Evolutionary conservation across 345 rosid species (phyloP).

Genomic region (Populus alba): DNA sequence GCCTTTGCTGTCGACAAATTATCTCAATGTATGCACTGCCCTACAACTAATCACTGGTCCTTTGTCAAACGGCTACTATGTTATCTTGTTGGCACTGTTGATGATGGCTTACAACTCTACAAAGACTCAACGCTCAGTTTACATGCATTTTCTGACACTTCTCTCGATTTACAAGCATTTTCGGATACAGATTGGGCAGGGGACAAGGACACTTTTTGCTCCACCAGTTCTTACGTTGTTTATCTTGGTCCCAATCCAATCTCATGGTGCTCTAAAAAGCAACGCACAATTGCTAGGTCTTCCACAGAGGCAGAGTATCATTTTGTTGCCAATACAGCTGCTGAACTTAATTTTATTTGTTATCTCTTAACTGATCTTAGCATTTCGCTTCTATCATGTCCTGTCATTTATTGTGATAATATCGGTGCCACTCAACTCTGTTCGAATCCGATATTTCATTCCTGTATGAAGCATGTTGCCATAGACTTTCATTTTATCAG

Average conservation of each 20-base stretch:
- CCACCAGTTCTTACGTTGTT: not conserved
- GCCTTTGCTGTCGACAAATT: no score
- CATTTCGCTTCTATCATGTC: not conserved
- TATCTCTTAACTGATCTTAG: not conserved
- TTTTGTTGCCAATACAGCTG: not conserved
- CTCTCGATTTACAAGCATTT: not conserved
- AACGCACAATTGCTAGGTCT: no score
- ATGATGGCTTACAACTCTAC: no score
- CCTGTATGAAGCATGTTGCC: not conserved
- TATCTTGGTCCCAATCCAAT: not conserved
- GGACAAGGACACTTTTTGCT: not conserved
- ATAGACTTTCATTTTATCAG: not conserved
- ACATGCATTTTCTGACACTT: no score
- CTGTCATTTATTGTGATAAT: not conserved
- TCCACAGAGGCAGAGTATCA: not conserved
- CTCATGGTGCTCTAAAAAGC: not conserved
- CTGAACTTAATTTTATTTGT: not conserved
- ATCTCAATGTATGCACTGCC: no score
- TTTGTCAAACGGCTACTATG: no score
- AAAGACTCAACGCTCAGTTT: no score
- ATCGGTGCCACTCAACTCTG: no score
- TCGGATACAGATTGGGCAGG: not conserved
- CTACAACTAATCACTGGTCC: no score
- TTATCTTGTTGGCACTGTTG: no score
- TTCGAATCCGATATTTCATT: not conserved